Evolutionary conservation across 2,329 filamentous ascomycete genomes (phyloP).

Genomic region (Penicillium sclerotiorum): DNA sequence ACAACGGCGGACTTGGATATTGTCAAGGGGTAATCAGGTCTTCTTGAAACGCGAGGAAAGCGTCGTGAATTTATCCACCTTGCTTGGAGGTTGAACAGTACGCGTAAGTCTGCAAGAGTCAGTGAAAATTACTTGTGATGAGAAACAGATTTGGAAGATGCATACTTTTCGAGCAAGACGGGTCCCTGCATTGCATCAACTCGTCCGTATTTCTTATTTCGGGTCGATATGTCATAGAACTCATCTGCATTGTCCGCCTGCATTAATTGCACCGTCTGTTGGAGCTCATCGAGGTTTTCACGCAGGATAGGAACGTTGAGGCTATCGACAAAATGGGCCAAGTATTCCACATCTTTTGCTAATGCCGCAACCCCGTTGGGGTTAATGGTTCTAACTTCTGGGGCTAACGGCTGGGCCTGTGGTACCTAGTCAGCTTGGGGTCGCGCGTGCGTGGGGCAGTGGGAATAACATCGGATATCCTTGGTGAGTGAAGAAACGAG

Average conservation of each 20-base stretch:
- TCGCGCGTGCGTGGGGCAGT: too few relatives aligned
- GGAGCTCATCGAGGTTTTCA: constrained; percentile 87
- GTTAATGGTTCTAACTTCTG: constrained; percentile 82
- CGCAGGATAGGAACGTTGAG: constrained; percentile 86
- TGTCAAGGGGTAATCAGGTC: constrained; percentile 24
- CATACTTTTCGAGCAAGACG: constrained; percentile 85
- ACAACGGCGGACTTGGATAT: not conserved
- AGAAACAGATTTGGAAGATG: not conserved
- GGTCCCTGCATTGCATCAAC: constrained; percentile 92
- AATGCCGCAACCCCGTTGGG: constrained; percentile 80
- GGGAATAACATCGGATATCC: too few relatives aligned
- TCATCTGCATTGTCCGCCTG: constrained; percentile 88
- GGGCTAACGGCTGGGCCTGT: constrained; percentile 73
- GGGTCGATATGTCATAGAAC: constrained; percentile 87
- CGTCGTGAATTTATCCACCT: constrained; percentile 67
- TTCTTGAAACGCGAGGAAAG: constrained; percentile 77
- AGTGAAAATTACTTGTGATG: constrained; percentile 12
- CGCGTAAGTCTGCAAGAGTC: constrained; percentile 61
- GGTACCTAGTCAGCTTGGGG: constrained; percentile 16
- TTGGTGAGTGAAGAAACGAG: constrained; percentile 18
- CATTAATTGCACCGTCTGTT: constrained; percentile 89
- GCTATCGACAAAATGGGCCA: constrained; percentile 82
- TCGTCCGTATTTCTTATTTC: constrained; percentile 91
- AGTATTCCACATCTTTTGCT: constrained; percentile 78
- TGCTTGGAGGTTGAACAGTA: constrained; percentile 60